phyloP scores from a whole-genome alignment of 768 basidiomycete genomes.

The Lactarius indigo region DNA sequence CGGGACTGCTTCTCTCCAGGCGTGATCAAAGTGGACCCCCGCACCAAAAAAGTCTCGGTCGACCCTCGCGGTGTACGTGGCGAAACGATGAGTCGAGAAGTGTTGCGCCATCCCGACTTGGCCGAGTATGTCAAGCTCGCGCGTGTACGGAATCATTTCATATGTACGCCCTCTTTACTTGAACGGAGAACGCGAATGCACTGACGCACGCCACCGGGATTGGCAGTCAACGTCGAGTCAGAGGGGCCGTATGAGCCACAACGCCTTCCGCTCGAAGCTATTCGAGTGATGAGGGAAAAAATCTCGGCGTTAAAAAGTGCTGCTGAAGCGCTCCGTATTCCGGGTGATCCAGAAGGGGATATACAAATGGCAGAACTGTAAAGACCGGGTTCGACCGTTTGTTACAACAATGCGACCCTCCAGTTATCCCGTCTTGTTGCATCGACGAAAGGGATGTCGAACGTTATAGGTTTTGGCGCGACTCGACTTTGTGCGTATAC shows the following conservation, averaged over 20 bases:
- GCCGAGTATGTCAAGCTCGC: constrained; percentile 76
- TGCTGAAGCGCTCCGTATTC: constrained; percentile 52
- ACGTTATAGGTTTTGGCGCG: background rate
- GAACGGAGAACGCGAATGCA: background rate
- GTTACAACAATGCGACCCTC: background rate
- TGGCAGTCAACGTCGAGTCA: constrained; percentile 81
- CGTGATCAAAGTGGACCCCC: constrained; percentile 61
- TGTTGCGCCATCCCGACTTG: constrained; percentile 89
- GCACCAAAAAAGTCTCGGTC: constrained; percentile 57
- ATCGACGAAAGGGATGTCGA: background rate
- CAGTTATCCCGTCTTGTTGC: background rate
- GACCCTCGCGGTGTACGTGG: constrained; percentile 65
- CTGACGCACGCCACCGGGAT: constrained; percentile 12
- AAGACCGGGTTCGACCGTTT: background rate
- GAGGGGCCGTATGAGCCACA: constrained; percentile 87
- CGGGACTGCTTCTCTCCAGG: constrained; percentile 83
- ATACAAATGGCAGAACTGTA: constrained; percentile 50
- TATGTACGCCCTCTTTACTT: constrained; percentile 55
- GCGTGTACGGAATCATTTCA: constrained; percentile 86
- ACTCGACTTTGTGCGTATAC: background rate
- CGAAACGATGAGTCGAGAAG: constrained; percentile 90
- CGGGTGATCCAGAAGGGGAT: constrained; percentile 38
- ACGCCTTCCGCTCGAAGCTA: constrained; percentile 73
- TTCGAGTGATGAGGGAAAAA: constrained; percentile 80
- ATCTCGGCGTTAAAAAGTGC: constrained; percentile 56